Conservation (phyloP, 1,284 basidiomycete genomes). For the Papiliotrema flavescens region DNA sequence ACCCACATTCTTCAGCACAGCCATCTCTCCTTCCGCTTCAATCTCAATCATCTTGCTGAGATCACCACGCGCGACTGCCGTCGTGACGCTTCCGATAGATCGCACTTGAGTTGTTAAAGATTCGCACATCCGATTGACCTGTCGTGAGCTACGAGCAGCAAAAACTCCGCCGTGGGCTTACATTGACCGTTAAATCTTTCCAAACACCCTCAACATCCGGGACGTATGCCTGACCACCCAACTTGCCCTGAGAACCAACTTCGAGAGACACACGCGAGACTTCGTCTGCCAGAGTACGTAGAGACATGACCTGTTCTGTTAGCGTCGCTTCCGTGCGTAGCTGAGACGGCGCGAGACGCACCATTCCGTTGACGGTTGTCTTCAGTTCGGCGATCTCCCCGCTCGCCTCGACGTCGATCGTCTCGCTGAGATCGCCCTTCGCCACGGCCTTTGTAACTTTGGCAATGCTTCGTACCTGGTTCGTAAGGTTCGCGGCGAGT, state of each 20-base stretch:
- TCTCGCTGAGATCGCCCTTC: slow-evolving; percentile 87
- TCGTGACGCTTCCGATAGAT: slow-evolving; percentile 86
- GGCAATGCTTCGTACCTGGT: slow-evolving; percentile 91
- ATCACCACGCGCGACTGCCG: slow-evolving; percentile 68
- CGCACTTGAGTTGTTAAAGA: slow-evolving; percentile 92
- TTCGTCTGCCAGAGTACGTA: slow-evolving; percentile 87
- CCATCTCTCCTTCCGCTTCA: slow-evolving; percentile 87
- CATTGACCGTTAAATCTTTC: slow-evolving; percentile 85
- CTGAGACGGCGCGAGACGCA: slow-evolving; percentile 21
- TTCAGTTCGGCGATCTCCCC: slow-evolving; percentile 97
- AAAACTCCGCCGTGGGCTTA: slow-evolving; percentile 56
- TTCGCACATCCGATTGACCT: slow-evolving; percentile 91
- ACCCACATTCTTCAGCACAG: slow-evolving; percentile 64
- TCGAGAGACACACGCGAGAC: slow-evolving; percentile 93
- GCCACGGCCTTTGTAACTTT: slow-evolving; percentile 98
- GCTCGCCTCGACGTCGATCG: slow-evolving; percentile 93
- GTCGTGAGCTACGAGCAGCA: slow-evolving; percentile 24
- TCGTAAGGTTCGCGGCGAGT: slow-evolving; percentile 88
- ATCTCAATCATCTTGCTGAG: slow-evolving; percentile 58
- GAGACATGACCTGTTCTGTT: slow-evolving; percentile 60
- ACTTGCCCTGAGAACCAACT: slow-evolving; percentile 84
- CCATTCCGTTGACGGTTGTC: slow-evolving; percentile 98
- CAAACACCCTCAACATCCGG: slow-evolving; percentile 94
- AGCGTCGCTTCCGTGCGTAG: neutral
- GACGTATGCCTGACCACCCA: slow-evolving; percentile 84